A percentile compares a stretch with the other conserved stretches of the same genome.
Evolutionary conservation across 805 yeast species (phyloP).

Genomic region (Schwanniomyces polymorphus): DNA sequence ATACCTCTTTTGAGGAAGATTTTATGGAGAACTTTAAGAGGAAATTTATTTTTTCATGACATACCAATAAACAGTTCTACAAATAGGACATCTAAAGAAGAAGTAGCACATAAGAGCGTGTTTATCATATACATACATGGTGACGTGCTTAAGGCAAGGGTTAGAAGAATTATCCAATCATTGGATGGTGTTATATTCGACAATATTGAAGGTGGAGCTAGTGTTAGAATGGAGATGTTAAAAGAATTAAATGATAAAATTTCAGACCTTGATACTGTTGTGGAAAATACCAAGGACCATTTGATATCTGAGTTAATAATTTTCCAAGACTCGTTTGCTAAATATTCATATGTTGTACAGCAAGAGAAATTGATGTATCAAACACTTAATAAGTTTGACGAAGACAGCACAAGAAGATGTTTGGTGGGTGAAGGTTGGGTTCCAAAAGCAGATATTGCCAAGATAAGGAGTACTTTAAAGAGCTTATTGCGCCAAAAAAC

Average conservation of each 20-base stretch:
- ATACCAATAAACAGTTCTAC: slow-evolving; percentile 28
- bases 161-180: slow-evolving; percentile 34
- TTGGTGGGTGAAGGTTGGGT: slow-evolving; percentile 77
- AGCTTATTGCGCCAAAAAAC: slow-evolving; percentile 40
- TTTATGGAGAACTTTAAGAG: slow-evolving; percentile 44
- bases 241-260: slow-evolving; percentile 32
- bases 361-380: slow-evolving; percentile 60
- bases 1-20: slow-evolving; percentile 38
- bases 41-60: slow-evolving; percentile 42
- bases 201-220: slow-evolving; percentile 31
- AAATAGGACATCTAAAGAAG: slow-evolving; percentile 12
- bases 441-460: slow-evolving; percentile 52
- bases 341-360: slow-evolving; percentile 35
- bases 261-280: slow-evolving; percentile 31
- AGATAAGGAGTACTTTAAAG: slow-evolving; percentile 39
- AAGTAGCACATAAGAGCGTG: slow-evolving; percentile 29
- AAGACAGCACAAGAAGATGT: slow-evolving; percentile 64
- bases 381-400: slow-evolving; percentile 64
- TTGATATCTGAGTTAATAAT: slow-evolving; percentile 36
- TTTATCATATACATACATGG: slow-evolving; percentile 44
- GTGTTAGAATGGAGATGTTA: slow-evolving; percentile 23
- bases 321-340: slow-evolving; percentile 34
- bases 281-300: slow-evolving; percentile 33
- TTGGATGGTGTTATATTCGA: slow-evolving; percentile 39
- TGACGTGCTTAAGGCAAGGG: slow-evolving; percentile 33